Conservation (phyloP, 2,329 filamentous ascomycete genomes). For the Colletotrichum truncatum region DNA sequence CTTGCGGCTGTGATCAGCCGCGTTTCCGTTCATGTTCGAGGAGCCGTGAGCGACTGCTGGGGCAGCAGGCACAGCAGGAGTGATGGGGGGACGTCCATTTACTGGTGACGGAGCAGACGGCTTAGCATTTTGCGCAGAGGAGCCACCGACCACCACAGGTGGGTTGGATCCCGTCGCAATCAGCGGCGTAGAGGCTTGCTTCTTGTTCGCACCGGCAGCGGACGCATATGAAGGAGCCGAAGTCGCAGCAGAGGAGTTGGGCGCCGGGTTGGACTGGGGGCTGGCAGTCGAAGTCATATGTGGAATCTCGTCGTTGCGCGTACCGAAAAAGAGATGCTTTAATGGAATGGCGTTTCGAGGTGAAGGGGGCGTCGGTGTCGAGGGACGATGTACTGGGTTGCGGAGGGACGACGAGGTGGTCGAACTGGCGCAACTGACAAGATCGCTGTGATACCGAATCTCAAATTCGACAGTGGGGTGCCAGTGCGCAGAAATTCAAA, state of each 20-base stretch:
- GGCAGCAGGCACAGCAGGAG: constrained; percentile 72
- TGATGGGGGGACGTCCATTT: constrained; percentile 83
- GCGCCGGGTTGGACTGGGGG: constrained; percentile 65
- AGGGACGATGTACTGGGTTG: constrained; percentile 24
- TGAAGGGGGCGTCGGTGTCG: constrained; percentile 5
- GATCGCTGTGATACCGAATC: constrained; percentile 37
- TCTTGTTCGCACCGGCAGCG: constrained; percentile 71
- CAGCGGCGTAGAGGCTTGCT: constrained; percentile 68
- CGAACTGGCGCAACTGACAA: constrained; percentile 22
- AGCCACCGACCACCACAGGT: constrained; percentile 63
- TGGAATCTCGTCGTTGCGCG: constrained; percentile 40
- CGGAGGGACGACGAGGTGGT: constrained; percentile 26
- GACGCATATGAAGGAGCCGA: constrained; percentile 73
- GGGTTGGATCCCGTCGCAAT: constrained; percentile 68
- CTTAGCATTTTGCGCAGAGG: constrained; percentile 65
- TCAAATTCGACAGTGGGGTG: constrained; percentile 37
- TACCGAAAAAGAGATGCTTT: constrained; percentile 11
- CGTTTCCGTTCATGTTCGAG: constrained; percentile 72
- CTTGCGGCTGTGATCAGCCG: constrained; percentile 82
- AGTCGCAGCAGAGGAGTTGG: constrained; percentile 63
- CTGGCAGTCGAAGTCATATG: constrained; percentile 71
- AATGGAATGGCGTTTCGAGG: constrained; percentile 8
- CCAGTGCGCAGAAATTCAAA: constrained; percentile 23
- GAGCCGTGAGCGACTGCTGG: constrained; percentile 71
- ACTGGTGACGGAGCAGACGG: constrained; percentile 77